Conservation (phyloP, 208 protist genomes). For the Trypanosoma theileri region DNA sequence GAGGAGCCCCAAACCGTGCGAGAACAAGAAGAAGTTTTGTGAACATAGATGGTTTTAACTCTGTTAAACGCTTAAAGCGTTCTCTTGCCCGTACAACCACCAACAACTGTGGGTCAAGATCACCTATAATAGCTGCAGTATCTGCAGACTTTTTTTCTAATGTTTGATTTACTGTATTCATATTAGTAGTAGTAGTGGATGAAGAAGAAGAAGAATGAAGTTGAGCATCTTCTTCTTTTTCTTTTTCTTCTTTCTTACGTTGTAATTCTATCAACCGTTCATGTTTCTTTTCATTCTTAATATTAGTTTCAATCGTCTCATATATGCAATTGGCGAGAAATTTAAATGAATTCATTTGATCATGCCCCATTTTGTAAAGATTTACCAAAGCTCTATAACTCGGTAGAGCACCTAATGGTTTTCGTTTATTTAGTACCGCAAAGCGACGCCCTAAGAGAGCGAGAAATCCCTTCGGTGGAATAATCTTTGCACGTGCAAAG, state of each 20-base stretch:
- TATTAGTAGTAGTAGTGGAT: neutral
- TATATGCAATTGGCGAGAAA: slow-evolving; percentile 73
- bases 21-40: slow-evolving; percentile 68
- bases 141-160: neutral
- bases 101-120: slow-evolving; percentile 21
- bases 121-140: neutral
- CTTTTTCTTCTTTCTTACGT: neutral
- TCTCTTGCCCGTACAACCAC: slow-evolving; percentile 30
- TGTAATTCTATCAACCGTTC: slow-evolving; percentile 21
- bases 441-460: slow-evolving; percentile 57
- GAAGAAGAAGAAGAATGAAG: neutral
- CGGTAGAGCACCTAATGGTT: slow-evolving; percentile 46
- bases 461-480: slow-evolving; percentile 64
- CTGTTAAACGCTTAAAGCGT: slow-evolving; percentile 46
- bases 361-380: slow-evolving; percentile 64
- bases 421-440: slow-evolving; percentile 60
- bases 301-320: slow-evolving; percentile 43
- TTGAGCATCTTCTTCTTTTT: neutral
- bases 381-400: slow-evolving; percentile 69
- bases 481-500: slow-evolving; percentile 73
- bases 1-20: slow-evolving; percentile 53
- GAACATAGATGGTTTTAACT: slow-evolving; percentile 63
- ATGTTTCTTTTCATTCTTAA: slow-evolving; percentile 39
- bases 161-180: neutral
- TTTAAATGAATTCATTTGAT: slow-evolving; percentile 69